Conservation (phyloP, 352 stramenopile genomes). For the Phytophthora melonis region DNA sequence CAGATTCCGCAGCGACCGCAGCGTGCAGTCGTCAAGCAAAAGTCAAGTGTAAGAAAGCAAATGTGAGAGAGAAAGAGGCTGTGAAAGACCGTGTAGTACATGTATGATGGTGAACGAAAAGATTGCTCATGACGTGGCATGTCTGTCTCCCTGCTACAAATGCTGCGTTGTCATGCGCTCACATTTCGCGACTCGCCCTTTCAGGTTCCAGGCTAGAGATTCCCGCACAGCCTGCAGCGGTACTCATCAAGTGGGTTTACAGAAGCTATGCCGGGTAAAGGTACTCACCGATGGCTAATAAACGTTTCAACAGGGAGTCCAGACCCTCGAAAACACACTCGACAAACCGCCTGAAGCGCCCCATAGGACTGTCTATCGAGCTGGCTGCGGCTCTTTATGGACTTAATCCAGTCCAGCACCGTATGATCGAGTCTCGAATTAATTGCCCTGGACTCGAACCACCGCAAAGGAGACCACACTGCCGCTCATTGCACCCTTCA, state of each 20-base stretch:
- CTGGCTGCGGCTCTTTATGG: neutral
- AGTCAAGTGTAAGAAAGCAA: conserved; percentile 20
- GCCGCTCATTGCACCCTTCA: too few species aligned
- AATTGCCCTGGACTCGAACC: neutral
- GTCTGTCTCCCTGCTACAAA: neutral
- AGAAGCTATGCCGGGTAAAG: too few species aligned
- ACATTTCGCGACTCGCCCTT: neutral
- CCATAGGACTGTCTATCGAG: conserved; percentile 3
- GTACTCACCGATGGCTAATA: too few species aligned
- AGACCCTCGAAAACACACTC: conserved; percentile 1
- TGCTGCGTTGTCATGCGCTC: neutral
- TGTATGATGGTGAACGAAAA: neutral
- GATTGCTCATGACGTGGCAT: conserved; percentile 9
- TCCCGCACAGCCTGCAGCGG: too few species aligned
- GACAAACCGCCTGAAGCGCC: neutral
- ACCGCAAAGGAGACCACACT: neutral
- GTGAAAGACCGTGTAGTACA: conserved; percentile 8
- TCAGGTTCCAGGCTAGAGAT: neutral
- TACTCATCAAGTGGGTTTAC: too few species aligned
- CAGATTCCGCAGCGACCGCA: conserved; percentile 40
- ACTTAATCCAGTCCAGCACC: neutral
- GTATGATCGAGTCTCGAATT: neutral
- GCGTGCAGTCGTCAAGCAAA: conserved; percentile 24
- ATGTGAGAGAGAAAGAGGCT: neutral
- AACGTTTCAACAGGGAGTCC: neutral